These are phyloP conservation scores for Talaromyces pinophilus DNA, from an alignment of 2,329 filamentous ascomycete species.

Conservation along the genomic window DNA sequence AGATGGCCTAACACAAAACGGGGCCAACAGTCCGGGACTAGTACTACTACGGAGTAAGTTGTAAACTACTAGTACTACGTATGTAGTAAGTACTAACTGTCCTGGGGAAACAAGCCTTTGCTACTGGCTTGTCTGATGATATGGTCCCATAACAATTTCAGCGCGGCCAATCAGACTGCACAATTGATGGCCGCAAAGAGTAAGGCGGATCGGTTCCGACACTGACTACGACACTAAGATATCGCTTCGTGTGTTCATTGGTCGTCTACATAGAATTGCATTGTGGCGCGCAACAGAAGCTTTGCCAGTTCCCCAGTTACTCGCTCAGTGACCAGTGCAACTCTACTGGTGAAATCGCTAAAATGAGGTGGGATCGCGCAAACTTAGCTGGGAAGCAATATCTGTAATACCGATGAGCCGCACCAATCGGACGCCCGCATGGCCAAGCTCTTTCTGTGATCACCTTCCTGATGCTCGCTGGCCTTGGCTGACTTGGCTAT, in stretches of 20 bases:
- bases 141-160: background rate
- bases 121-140: conserved; percentile 2
- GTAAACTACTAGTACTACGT: too few species aligned
- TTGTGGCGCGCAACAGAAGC: background rate
- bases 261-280: background rate
- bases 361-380: conserved; percentile 10
- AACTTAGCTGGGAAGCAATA: background rate
- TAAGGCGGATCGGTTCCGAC: background rate
- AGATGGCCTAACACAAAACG: background rate
- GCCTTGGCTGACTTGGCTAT: too few species aligned
- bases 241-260: background rate
- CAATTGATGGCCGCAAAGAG: background rate
- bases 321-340: background rate
- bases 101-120: conserved; percentile 6
- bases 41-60: background rate
- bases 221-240: background rate
- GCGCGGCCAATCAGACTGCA: background rate
- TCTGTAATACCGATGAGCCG: background rate
- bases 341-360: background rate
- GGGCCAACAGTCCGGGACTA: background rate
- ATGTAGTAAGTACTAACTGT: background rate
- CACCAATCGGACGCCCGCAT: conserved; percentile 4
- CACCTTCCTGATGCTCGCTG: background rate
- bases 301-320: background rate
- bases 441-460: background rate